These are phyloP conservation scores for Neurospora terricola DNA, from an alignment of 495 filamentous ascomycete species.

Conservation along the genomic window DNA sequence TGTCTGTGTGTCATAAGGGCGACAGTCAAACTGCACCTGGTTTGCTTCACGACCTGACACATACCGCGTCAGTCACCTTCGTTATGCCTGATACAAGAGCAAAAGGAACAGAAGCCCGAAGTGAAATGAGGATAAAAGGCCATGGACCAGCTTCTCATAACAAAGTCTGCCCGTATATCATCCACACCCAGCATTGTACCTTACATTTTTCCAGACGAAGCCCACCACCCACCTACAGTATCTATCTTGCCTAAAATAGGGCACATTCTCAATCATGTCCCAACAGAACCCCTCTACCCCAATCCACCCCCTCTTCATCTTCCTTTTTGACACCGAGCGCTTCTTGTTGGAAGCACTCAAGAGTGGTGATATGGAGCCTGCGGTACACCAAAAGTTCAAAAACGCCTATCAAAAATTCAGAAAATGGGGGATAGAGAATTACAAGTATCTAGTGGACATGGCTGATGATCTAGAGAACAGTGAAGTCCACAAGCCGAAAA, in stretches of 20 bases:
- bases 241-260: not conserved
- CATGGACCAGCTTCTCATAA: not conserved
- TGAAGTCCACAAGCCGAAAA: not conserved
- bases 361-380: not conserved
- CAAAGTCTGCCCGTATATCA: not conserved
- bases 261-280: not conserved
- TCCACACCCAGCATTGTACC: not conserved
- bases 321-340: not conserved
- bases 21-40: not conserved
- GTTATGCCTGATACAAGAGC: not conserved
- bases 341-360: not conserved
- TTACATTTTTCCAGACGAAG: not conserved
- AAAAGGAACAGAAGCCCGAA: not conserved
- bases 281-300: not conserved
- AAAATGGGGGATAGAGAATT: not conserved
- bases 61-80: not conserved
- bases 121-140: not conserved
- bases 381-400: not conserved
- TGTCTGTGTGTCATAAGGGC: not conserved
- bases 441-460: not conserved
- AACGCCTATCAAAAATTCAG: not conserved
- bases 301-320: not conserved
- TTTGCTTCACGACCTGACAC: not conserved
- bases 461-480: not conserved
- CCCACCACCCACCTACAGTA: not conserved